A percentile compares a stretch with the other conserved stretches of the same genome.
These are phyloP conservation scores for Penstemon davidsonii DNA, from an alignment of 257 asterid genomes.

Conservation along the genomic window DNA sequence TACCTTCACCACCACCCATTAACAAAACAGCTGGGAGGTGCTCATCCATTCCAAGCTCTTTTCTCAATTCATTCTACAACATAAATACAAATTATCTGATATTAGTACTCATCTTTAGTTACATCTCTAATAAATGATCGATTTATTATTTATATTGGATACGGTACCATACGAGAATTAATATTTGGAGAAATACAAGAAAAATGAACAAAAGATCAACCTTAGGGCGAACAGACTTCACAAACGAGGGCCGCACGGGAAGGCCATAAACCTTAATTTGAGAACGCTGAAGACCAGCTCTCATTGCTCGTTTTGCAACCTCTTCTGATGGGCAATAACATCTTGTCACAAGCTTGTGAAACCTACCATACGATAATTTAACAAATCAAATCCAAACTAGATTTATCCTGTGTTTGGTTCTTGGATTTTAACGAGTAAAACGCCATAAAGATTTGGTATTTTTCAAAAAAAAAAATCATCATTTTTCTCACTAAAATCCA, in stretches of 20 bases:
- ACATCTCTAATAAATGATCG: neutral
- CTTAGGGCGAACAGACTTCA: conserved; percentile 83
- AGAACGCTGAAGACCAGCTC: conserved; percentile 83
- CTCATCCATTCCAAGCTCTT: conserved; percentile 86
- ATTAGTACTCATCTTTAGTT: conserved; percentile 11
- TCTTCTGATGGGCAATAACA: conserved; percentile 97
- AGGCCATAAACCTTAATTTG: conserved; percentile 94
- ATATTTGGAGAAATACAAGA: neutral
- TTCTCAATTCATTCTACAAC: conserved; percentile 70
- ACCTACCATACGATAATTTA: conserved; percentile 52
- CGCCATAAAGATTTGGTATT: no score
- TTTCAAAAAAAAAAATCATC: no score
- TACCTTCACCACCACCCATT: conserved; percentile 99
- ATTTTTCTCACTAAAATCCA: no score
- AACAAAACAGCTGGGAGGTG: conserved; percentile 84
- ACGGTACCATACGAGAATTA: conserved; percentile 2
- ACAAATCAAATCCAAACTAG: conserved; percentile 24
- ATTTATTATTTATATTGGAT: conserved; percentile 2
- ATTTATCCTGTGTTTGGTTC: no score
- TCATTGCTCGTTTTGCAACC: conserved; percentile 89
- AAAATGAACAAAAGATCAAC: conserved; percentile 34
- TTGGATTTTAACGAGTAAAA: no score
- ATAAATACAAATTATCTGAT: neutral
- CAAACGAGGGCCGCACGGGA: conserved; percentile 96
- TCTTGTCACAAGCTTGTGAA: conserved; percentile 98